These are phyloP conservation scores for Parastagonospora nodorum DNA, from an alignment of 2,329 filamentous ascomycete genomes.

Conservation along the genomic window DNA sequence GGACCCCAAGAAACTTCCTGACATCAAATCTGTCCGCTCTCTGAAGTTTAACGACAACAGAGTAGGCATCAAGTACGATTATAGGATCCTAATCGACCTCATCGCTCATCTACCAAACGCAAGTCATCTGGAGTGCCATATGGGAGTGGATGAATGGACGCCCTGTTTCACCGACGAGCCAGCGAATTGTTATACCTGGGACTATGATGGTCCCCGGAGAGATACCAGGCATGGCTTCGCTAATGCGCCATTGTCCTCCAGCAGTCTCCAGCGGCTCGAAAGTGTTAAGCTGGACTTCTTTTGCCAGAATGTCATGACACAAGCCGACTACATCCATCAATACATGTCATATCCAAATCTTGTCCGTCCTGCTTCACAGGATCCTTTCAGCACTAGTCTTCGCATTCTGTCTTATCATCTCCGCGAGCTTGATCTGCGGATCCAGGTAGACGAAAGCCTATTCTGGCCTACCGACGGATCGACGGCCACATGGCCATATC, in stretches of 20 bases:
- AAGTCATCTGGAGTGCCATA: neutral
- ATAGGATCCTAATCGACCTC: neutral
- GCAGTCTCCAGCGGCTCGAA: neutral
- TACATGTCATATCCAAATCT: conserved; percentile 4
- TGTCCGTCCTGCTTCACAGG: conserved; percentile 2
- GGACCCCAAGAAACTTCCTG: neutral
- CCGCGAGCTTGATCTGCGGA: conserved; percentile 1
- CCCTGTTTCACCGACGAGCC: neutral
- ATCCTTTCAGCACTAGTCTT: conserved; percentile 17
- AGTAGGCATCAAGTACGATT: neutral
- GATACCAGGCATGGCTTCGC: conserved; percentile 19
- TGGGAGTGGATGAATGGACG: neutral
- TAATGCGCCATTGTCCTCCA: conserved; percentile 4
- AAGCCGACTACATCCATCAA: neutral
- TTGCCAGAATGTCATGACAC: neutral
- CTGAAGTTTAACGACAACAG: neutral
- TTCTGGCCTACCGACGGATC: conserved; percentile 13
- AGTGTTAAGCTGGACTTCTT: neutral
- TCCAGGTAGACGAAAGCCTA: conserved; percentile 9
- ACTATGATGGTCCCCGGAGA: conserved; percentile 15
- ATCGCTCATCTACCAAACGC: neutral
- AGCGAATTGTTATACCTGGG: neutral
- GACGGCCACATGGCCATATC: conserved; percentile 13
- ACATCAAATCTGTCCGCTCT: neutral
- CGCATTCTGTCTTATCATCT: conserved; percentile 16